Conservation (phyloP, 768 basidiomycete species). For the Mrakia gelida region DNA sequence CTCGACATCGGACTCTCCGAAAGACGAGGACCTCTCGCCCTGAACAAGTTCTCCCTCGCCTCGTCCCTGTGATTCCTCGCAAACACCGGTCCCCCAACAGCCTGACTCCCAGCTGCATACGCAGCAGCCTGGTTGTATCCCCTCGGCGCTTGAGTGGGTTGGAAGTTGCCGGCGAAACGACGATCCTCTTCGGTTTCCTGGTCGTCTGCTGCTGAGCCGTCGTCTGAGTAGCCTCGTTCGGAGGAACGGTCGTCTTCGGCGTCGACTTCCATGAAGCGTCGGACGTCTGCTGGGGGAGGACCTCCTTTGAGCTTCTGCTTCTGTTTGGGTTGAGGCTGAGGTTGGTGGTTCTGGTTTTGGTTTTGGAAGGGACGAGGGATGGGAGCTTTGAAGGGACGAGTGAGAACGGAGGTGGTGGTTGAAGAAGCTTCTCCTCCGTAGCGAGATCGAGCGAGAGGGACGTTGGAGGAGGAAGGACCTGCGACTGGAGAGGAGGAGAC, state of each 20-base stretch:
- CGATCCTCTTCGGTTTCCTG: constrained; percentile 38
- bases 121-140: constrained; percentile 44
- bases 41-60: constrained; percentile 24
- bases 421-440: background rate
- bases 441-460: background rate
- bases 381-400: constrained; percentile 12
- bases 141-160: constrained; percentile 44
- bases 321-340: background rate
- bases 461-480: background rate
- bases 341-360: background rate
- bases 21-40: constrained; percentile 35
- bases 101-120: constrained; percentile 42
- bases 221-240: constrained; percentile 10
- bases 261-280: constrained; percentile 20
- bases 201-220: constrained; percentile 17
- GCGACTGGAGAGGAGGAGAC: constrained; percentile 17
- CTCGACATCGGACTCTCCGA: constrained; percentile 42
- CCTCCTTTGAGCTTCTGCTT: background rate
- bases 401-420: background rate
- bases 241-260: constrained; percentile 18
- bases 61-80: constrained; percentile 10
- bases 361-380: background rate
- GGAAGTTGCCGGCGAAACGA: constrained; percentile 43
- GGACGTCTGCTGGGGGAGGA: constrained; percentile 19
- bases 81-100: constrained; percentile 37